These are phyloP conservation scores for Lentithecium fluviatile DNA, from an alignment of 495 filamentous ascomycete species.

Conservation along the genomic window DNA sequence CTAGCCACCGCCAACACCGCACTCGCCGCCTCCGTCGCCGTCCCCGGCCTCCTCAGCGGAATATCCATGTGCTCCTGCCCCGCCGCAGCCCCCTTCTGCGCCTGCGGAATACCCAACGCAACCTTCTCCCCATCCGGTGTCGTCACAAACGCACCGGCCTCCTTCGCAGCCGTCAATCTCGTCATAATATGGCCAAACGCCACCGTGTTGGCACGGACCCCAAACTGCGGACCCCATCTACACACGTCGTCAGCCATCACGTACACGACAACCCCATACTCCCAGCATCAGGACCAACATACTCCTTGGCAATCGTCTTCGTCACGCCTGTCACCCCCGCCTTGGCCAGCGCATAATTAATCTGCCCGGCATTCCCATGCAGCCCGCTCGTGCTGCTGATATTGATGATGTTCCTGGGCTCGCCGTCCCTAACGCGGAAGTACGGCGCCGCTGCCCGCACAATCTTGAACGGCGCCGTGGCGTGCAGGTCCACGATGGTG, in stretches of 20 bases:
- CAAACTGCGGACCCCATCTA: slow-evolving; percentile 75
- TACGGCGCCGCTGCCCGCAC: slow-evolving; percentile 75
- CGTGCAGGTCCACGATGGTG: slow-evolving; percentile 77
- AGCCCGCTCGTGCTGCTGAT: slow-evolving; percentile 76
- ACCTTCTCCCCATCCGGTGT: slow-evolving; percentile 75
- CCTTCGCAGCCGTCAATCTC: slow-evolving; percentile 75
- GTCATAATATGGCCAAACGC: slow-evolving; percentile 80
- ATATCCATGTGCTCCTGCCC: slow-evolving; percentile 59
- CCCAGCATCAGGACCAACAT: neutral
- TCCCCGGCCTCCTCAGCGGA: slow-evolving; percentile 71
- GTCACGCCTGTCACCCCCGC: slow-evolving; percentile 75
- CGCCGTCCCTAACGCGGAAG: slow-evolving; percentile 82
- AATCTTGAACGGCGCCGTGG: slow-evolving; percentile 79
- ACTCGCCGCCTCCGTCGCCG: slow-evolving; percentile 74
- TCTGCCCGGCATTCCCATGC: slow-evolving; percentile 82
- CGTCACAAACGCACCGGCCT: slow-evolving; percentile 72
- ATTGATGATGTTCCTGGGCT: slow-evolving; percentile 75
- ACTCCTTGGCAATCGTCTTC: slow-evolving; percentile 84
- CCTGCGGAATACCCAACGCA: slow-evolving; percentile 69
- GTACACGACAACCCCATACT: too few relatives aligned
- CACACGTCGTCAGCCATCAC: neutral
- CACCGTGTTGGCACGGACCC: slow-evolving; percentile 78
- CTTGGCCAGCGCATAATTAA: slow-evolving; percentile 82
- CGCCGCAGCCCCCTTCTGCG: slow-evolving; percentile 47
- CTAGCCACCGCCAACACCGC: slow-evolving; percentile 77